A percentile compares a stretch with the other conserved stretches of the same genome.
These are phyloP conservation scores for Cladosporium sp. DNA, from an alignment of 2,329 filamentous ascomycete species.

Conservation along the genomic window DNA sequence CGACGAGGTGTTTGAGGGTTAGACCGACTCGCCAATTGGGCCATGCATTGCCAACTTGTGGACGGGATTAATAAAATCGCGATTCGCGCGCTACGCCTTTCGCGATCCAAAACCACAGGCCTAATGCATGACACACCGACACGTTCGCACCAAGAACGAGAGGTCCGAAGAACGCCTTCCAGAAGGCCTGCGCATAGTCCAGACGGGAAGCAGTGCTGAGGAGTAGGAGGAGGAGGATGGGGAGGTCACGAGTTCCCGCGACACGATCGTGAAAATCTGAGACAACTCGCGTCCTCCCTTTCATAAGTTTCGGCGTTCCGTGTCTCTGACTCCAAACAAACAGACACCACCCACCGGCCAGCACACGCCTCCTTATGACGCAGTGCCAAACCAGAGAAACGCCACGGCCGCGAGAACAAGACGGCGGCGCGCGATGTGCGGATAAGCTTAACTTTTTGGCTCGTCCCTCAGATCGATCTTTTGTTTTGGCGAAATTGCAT, in stretches of 20 bases:
- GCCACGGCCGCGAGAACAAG: background rate
- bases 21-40: too few relatives aligned
- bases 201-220: background rate
- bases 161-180: too few relatives aligned
- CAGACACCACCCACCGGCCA: too few relatives aligned
- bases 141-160: too few relatives aligned
- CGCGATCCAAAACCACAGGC: too few relatives aligned
- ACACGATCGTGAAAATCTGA: background rate
- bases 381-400: background rate
- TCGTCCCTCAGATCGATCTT: too few relatives aligned
- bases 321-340: slow-evolving; percentile 7
- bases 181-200: background rate
- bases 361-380: background rate
- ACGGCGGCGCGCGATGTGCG: background rate
- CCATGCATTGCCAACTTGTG: too few relatives aligned
- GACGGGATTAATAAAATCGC: too few relatives aligned
- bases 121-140: too few relatives aligned
- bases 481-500: background rate
- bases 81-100: too few relatives aligned
- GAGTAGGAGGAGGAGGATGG: too few relatives aligned
- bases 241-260: background rate
- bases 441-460: background rate
- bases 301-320: background rate
- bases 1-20: background rate
- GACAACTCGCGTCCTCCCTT: slow-evolving; percentile 1